Conservation (phyloP, 2,329 filamentous ascomycete genomes). For the Calonectria pauciramosa region DNA sequence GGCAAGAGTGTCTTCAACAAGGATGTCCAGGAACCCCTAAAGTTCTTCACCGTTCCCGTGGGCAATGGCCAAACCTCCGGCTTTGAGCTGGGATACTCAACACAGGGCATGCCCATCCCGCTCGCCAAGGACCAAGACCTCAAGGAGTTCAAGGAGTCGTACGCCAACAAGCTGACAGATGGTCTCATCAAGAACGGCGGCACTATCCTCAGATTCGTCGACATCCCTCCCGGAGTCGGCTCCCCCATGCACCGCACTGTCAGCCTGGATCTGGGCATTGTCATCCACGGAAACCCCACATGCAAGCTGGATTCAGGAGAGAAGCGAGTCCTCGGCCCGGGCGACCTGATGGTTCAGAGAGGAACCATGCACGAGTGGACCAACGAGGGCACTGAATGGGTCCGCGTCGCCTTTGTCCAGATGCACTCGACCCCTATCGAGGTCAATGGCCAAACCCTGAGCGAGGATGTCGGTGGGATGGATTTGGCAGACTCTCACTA, state of each 20-base stretch:
- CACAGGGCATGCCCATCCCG: background rate
- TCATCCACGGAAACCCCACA: slow-evolving; percentile 21
- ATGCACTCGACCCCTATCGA: slow-evolving; percentile 10
- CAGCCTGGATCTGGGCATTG: slow-evolving; percentile 23
- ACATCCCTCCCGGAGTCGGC: slow-evolving; percentile 6
- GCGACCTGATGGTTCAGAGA: slow-evolving; percentile 24
- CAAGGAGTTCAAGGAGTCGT: background rate
- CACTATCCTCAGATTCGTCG: slow-evolving; percentile 16
- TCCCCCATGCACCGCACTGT: slow-evolving; percentile 31
- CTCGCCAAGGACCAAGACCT: slow-evolving; percentile 18
- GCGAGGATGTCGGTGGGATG: slow-evolving; percentile 13
- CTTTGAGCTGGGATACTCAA: slow-evolving; percentile 16
- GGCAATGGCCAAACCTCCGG: background rate
- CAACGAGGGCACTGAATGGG: slow-evolving; percentile 16
- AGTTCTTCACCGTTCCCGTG: slow-evolving; percentile 2
- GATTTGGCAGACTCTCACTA: slow-evolving; percentile 7
- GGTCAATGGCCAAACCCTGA: background rate
- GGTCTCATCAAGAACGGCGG: slow-evolving; percentile 20
- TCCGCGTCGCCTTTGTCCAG: slow-evolving; percentile 8
- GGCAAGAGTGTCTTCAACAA: slow-evolving; percentile 7
- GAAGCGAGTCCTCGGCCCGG: background rate
- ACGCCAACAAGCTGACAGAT: background rate
- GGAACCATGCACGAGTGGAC: slow-evolving; percentile 28
- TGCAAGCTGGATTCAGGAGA: slow-evolving; percentile 27
- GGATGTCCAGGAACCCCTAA: background rate